These are phyloP conservation scores for Phanerochaete carnosa DNA, from an alignment of 768 basidiomycete genomes.

Conservation along the genomic window DNA sequence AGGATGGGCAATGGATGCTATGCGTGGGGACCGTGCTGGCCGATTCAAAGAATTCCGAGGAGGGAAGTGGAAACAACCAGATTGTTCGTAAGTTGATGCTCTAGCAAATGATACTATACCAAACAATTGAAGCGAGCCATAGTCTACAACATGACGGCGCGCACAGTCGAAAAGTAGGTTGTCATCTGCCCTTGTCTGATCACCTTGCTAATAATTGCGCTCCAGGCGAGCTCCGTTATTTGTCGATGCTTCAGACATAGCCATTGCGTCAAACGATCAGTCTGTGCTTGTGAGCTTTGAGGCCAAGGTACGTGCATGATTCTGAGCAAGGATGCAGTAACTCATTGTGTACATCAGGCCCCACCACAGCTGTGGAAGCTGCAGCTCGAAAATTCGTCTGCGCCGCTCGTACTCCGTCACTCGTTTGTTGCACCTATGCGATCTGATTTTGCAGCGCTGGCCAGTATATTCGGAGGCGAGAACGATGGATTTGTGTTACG, in stretches of 20 bases:
- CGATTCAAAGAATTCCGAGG: neutral
- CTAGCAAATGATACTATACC: neutral
- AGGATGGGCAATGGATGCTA: neutral
- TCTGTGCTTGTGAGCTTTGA: slow-evolving; percentile 9
- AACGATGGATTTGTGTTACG: slow-evolving; percentile 2
- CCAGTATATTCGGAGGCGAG: slow-evolving; percentile 10
- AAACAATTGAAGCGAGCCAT: neutral
- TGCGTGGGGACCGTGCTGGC: neutral
- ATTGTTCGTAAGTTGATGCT: neutral
- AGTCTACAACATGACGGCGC: neutral
- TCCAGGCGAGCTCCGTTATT: slow-evolving; percentile 4
- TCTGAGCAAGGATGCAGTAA: neutral
- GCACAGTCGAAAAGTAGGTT: neutral
- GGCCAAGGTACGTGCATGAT: neutral
- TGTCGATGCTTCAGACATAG: slow-evolving; percentile 1
- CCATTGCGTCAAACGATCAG: neutral
- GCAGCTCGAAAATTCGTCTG: neutral
- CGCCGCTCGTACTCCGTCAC: neutral
- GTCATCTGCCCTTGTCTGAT: too few relatives aligned
- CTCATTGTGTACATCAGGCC: neutral
- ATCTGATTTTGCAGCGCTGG: neutral
- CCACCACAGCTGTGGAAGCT: slow-evolving; percentile 8
- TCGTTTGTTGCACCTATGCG: neutral
- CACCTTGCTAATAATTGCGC: neutral
- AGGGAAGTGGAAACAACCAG: neutral